These are phyloP conservation scores for Xylaria longipes DNA, from an alignment of 495 filamentous ascomycete genomes.

Conservation along the genomic window DNA sequence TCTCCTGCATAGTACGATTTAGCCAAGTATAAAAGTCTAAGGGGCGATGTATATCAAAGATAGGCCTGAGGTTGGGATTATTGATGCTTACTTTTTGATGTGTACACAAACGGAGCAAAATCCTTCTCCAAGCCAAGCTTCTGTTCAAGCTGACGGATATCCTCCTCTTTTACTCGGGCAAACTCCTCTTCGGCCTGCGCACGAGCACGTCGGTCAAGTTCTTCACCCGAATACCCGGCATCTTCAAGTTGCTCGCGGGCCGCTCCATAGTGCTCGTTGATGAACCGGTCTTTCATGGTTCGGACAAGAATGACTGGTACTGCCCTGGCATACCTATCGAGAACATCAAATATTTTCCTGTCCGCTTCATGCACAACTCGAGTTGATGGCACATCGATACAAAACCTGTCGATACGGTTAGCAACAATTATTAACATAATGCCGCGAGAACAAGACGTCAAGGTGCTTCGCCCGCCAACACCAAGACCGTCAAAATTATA, in stretches of 20 bases:
- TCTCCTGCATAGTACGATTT: conserved; percentile 15
- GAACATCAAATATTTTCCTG: conserved; percentile 23
- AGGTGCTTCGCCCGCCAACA: background rate
- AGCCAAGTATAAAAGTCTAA: background rate
- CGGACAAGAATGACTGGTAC: conserved; percentile 26
- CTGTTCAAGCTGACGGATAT: conserved; percentile 26
- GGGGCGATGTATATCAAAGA: background rate
- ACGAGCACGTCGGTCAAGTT: conserved; percentile 24
- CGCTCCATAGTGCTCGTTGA: conserved; percentile 27
- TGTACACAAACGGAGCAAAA: conserved; percentile 27
- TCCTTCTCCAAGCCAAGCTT: conserved; percentile 27
- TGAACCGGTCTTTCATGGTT: conserved; percentile 28
- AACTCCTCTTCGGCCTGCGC: conserved; percentile 27
- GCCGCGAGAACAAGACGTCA: background rate
- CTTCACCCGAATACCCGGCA: conserved; percentile 16
- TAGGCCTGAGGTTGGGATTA: background rate
- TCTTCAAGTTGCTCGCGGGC: conserved; percentile 26
- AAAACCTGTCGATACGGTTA: conserved; percentile 18
- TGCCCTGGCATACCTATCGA: conserved; percentile 19
- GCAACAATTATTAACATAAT: background rate
- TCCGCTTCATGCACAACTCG: conserved; percentile 27
- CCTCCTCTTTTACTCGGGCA: conserved; percentile 17
- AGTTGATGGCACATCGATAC: conserved; percentile 27
- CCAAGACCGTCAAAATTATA: background rate
- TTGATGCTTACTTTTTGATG: conserved; percentile 20